These are phyloP conservation scores for Chytridium lagenaria DNA, from an alignment of 371 early-diverging fungal species.

Conservation along the genomic window DNA sequence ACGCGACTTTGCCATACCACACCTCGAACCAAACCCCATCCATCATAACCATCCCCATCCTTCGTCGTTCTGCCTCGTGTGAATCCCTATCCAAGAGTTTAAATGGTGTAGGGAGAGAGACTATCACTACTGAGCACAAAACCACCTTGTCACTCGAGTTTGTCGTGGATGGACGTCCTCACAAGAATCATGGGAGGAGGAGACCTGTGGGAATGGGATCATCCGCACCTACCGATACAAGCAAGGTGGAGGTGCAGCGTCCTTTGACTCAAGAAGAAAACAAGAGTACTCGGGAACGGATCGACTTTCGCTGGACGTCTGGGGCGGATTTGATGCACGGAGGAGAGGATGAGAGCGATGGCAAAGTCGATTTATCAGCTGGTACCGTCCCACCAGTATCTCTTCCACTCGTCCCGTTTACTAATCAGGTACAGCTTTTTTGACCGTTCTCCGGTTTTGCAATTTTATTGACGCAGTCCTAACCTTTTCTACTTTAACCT, in stretches of 20 bases:
- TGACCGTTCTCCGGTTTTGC: background rate
- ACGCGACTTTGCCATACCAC: background rate
- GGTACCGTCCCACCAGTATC: background rate
- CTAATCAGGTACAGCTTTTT: background rate
- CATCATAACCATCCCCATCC: background rate
- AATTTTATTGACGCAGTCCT: background rate
- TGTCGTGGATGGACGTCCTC: background rate
- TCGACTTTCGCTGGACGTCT: background rate
- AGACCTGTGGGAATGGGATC: background rate
- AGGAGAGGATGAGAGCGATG: background rate
- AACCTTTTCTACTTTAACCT: background rate
- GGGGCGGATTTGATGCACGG: background rate
- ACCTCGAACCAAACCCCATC: background rate
- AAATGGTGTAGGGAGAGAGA: background rate
- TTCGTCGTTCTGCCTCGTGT: background rate
- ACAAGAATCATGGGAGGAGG: background rate
- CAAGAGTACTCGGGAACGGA: no score
- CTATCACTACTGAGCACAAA: background rate
- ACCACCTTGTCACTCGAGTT: no score
- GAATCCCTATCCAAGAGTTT: background rate
- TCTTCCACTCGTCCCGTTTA: background rate
- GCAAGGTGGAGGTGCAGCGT: background rate
- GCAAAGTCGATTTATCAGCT: no score
- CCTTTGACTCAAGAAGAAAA: no score
- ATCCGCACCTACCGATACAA: background rate